Evolutionary conservation across 352 stramenopile species (phyloP).

Genomic region (Pythium utonaiense): DNA sequence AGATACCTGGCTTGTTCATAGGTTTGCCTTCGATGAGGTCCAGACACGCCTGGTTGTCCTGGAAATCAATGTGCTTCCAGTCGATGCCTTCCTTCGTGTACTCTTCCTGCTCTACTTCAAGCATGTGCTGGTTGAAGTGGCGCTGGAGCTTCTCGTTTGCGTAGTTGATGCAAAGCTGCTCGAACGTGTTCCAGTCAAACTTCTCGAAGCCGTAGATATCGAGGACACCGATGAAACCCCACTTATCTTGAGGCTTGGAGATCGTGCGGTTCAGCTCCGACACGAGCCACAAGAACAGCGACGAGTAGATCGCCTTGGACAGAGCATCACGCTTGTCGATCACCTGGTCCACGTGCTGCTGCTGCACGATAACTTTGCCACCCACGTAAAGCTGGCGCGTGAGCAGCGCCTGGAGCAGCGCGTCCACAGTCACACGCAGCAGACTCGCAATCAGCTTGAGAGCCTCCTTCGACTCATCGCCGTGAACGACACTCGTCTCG

Average conservation of each 20-base stretch:
- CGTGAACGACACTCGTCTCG: conserved; percentile 62
- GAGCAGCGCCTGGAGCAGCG: conserved; percentile 67
- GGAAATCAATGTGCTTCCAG: conserved; percentile 91
- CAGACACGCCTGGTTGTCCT: conserved; percentile 92
- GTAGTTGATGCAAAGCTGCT: conserved; percentile 97
- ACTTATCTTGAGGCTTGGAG: conserved; percentile 73
- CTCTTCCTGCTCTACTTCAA: conserved; percentile 96
- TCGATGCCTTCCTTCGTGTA: conserved; percentile 96
- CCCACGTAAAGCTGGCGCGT: conserved; percentile 85
- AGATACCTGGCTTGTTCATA: conserved; percentile 88
- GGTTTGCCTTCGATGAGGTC: conserved; percentile 93
- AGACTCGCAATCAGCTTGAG: conserved; percentile 70
- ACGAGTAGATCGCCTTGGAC: conserved; percentile 93
- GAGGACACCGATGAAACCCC: conserved; percentile 93
- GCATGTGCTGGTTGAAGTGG: conserved; percentile 95
- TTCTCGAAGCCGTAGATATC: conserved; percentile 99
- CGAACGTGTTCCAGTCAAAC: conserved; percentile 94
- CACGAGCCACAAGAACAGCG: conserved; percentile 90
- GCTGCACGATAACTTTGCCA: conserved; percentile 88
- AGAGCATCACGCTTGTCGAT: conserved; percentile 86
- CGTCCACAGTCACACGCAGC: conserved; percentile 73
- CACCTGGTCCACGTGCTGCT: conserved; percentile 86
- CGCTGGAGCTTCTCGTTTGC: conserved; percentile 95
- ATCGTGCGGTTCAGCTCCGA: conserved; percentile 89
- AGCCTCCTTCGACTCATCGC: conserved; percentile 37